Percentiles rank a stretch among this genome's conserved stretches.
phyloP scores from a whole-genome alignment of 768 basidiomycete genomes.

The Hypsizygus marmoreus region DNA sequence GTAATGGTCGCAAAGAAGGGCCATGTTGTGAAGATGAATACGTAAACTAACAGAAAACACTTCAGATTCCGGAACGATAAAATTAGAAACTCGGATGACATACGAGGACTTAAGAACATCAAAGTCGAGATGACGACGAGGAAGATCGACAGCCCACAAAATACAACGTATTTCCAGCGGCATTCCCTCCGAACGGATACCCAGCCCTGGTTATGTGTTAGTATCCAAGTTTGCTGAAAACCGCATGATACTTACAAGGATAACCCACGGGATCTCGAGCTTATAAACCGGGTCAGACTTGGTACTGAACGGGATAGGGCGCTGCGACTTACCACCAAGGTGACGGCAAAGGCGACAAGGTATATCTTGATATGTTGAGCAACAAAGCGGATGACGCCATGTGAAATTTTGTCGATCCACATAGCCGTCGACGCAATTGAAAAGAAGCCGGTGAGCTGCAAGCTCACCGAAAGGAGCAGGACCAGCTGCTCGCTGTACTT shows the following conservation, averaged over 20 bases:
- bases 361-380: conserved; percentile 37
- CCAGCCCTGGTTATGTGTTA: conserved; percentile 44
- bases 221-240: not conserved
- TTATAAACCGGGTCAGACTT: conserved; percentile 15
- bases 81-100: conserved; percentile 17
- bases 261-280: conserved; percentile 49
- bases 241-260: conserved; percentile 33
- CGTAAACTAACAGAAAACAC: conserved; percentile 34
- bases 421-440: conserved; percentile 43
- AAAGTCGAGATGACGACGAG: conserved; percentile 39
- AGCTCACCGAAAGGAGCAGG: conserved; percentile 47
- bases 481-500: conserved; percentile 36
- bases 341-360: conserved; percentile 41
- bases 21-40: conserved; percentile 44
- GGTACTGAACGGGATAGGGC: no score
- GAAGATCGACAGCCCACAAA: conserved; percentile 38
- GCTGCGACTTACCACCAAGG: conserved; percentile 37
- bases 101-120: conserved; percentile 46
- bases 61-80: not conserved
- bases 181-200: conserved; percentile 47
- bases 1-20: conserved; percentile 51
- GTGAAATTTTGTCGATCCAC: conserved; percentile 52
- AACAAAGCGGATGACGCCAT: conserved; percentile 34
- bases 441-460: conserved; percentile 55
- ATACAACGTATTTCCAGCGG: conserved; percentile 37